A percentile compares a stretch with the other conserved stretches of the same genome.
phyloP scores from a whole-genome alignment of 176 grass and related monocot species.

The Urochloa ruziziensis region DNA sequence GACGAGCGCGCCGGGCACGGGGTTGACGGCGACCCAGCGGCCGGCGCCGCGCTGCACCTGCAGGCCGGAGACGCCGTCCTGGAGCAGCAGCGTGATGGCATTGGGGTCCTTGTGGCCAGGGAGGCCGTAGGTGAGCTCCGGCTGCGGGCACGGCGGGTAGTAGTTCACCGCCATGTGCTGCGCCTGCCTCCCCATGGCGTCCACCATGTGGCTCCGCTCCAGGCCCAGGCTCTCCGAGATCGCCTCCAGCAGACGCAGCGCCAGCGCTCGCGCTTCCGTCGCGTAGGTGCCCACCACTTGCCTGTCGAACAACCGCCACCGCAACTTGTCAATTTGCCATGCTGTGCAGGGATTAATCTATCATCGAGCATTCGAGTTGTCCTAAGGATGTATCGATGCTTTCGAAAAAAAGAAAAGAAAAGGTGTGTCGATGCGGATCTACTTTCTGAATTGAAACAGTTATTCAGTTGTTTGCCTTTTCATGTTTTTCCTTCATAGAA shows the following conservation, averaged over 20 bases:
- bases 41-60: constrained; percentile 60
- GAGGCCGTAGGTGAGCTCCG: constrained; percentile 86
- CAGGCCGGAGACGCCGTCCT: constrained; percentile 79
- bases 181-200: constrained; percentile 72
- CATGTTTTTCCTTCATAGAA: background rate
- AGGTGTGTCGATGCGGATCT: background rate
- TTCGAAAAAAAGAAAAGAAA: too few relatives aligned
- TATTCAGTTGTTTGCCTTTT: background rate
- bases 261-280: constrained; percentile 58
- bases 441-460: background rate
- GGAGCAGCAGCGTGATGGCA: constrained; percentile 81
- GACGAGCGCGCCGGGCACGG: constrained; percentile 61
- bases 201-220: constrained; percentile 70
- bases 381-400: background rate
- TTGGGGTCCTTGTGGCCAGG: constrained; percentile 92
- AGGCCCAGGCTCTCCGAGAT: constrained; percentile 79
- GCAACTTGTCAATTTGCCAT: constrained; percentile 3
- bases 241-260: constrained; percentile 57
- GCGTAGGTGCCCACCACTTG: constrained; percentile 67
- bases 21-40: constrained; percentile 72
- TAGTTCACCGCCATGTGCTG: constrained; percentile 98
- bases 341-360: background rate
- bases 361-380: too few relatives aligned
- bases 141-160: constrained; percentile 88
- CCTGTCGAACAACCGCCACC: constrained; percentile 11